These are phyloP conservation scores for Macaranga tanarius DNA, from an alignment of 441 rosid genomes.

Conservation along the genomic window DNA sequence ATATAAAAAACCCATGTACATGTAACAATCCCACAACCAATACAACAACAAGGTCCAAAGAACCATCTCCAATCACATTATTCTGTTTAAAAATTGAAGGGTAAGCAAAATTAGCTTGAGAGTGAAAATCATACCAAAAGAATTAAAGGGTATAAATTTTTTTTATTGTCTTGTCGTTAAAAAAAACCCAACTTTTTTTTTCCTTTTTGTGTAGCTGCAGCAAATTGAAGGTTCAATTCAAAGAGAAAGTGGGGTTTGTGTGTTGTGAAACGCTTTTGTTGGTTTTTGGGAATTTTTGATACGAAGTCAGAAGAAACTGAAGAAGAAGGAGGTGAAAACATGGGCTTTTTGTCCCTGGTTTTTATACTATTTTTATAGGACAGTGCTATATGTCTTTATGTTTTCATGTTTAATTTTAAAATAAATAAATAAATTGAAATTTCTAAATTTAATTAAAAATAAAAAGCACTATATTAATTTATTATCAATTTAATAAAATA, in stretches of 20 bases:
- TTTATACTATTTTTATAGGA: neutral
- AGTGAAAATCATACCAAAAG: conserved; percentile 17
- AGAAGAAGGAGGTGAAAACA: neutral
- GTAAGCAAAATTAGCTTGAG: conserved; percentile 4
- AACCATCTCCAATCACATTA: neutral
- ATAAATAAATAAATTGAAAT: too few relatives aligned
- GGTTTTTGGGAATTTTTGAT: conserved; percentile 6
- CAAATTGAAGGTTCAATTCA: neutral
- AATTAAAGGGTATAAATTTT: conserved; percentile 1
- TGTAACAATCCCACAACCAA: neutral
- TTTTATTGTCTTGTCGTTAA: neutral
- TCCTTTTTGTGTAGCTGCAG: neutral
- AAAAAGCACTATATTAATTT: too few relatives aligned
- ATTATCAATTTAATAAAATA: too few relatives aligned
- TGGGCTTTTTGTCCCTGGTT: neutral
- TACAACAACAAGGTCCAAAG: neutral
- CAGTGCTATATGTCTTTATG: neutral
- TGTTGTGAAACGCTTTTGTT: neutral
- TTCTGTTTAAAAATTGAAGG: conserved; percentile 8
- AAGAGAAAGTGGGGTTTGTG: too few relatives aligned
- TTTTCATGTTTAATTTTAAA: neutral
- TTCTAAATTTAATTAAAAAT: too few relatives aligned
- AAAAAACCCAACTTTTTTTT: conserved; percentile 6
- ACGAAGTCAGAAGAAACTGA: neutral
- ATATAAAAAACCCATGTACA: neutral